These are phyloP conservation scores for Lactifluus echinatus DNA, from an alignment of 768 basidiomycete genomes.

Conservation along the genomic window DNA sequence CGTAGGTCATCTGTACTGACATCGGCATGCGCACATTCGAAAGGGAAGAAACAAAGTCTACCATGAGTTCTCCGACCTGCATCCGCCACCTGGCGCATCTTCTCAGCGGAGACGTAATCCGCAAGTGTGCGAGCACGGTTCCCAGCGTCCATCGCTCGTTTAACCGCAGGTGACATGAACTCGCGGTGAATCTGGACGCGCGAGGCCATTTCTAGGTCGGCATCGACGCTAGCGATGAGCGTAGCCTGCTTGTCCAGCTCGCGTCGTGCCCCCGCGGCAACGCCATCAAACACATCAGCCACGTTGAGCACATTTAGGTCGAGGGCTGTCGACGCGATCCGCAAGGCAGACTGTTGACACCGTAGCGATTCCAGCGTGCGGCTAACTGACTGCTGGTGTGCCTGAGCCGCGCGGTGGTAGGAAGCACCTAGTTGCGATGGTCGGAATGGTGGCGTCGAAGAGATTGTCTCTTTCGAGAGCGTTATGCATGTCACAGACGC, in stretches of 20 bases:
- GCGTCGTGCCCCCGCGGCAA: conserved; percentile 44
- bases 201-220: conserved; percentile 64
- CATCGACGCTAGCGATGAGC: conserved; percentile 54
- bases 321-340: conserved; percentile 63
- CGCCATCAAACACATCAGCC: conserved; percentile 57
- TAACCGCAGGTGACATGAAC: conserved; percentile 58
- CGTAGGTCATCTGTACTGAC: conserved; percentile 23
- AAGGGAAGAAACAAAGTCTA: conserved; percentile 29
- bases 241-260: conserved; percentile 61
- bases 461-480: conserved; percentile 39
- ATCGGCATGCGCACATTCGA: not conserved
- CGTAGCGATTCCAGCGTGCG: conserved; percentile 45
- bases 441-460: conserved; percentile 65
- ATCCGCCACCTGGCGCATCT: conserved; percentile 75
- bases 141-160: conserved; percentile 64
- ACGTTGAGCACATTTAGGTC: conserved; percentile 68
- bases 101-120: conserved; percentile 70
- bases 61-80: conserved; percentile 63
- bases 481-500: not conserved
- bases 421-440: conserved; percentile 59
- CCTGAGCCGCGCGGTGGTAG: conserved; percentile 53
- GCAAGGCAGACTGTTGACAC: conserved; percentile 60
- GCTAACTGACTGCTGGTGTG: conserved; percentile 54
- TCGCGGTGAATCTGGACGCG: conserved; percentile 64
- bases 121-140: conserved; percentile 61